Percentiles rank a stretch among this genome's conserved stretches.
phyloP scores from a whole-genome alignment of 1,284 basidiomycete species.

The Irpex rosettiformis region DNA sequence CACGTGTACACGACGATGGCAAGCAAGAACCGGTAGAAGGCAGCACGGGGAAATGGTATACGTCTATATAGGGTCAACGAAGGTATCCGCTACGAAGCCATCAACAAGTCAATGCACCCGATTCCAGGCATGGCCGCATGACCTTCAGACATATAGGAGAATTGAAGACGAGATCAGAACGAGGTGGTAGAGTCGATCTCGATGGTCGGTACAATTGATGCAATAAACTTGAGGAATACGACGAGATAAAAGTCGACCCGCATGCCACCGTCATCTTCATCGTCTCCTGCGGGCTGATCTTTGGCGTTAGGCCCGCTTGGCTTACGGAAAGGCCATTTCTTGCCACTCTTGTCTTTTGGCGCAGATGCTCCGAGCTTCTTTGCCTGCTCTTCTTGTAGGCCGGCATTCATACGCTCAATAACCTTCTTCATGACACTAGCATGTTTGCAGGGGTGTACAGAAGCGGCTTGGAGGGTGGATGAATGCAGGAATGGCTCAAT shows the following conservation, averaged over 20 bases:
- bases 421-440: constrained; percentile 99
- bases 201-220: constrained; percentile 91
- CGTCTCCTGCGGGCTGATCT: constrained; percentile 47
- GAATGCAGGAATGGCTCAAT: constrained; percentile 98
- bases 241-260: constrained; percentile 94
- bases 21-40: constrained; percentile 1
- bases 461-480: constrained; percentile 78
- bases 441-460: constrained; percentile 98
- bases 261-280: constrained; percentile 75
- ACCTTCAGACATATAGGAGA: neutral
- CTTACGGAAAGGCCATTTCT: constrained; percentile 82
- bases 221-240: constrained; percentile 97
- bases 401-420: constrained; percentile 96
- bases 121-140: neutral
- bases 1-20: no score
- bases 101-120: neutral
- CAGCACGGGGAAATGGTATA: constrained; percentile 5
- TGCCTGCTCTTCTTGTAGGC: constrained; percentile 74
- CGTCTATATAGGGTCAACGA: constrained; percentile 7
- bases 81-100: neutral
- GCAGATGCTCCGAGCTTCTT: constrained; percentile 34
- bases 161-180: constrained; percentile 43
- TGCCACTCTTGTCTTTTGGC: constrained; percentile 48
- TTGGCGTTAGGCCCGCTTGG: constrained; percentile 62
- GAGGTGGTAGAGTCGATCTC: constrained; percentile 90